A percentile compares a stretch with the other conserved stretches of the same genome.
Evolutionary conservation across 2,329 filamentous ascomycete genomes (phyloP).

Genomic region (Hypoxylon sp.): DNA sequence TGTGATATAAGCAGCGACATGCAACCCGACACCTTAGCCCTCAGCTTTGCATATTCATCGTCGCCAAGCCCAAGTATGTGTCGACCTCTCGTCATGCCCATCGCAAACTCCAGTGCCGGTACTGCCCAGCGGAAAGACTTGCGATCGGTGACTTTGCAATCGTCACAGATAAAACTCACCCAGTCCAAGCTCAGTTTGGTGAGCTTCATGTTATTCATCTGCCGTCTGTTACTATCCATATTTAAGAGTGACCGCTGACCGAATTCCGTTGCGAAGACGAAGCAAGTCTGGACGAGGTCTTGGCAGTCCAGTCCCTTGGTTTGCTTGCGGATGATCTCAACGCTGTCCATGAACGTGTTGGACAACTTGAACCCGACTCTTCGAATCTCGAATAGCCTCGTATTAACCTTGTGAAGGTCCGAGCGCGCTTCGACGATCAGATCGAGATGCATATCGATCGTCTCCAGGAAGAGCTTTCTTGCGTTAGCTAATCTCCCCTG

Average conservation of each 20-base stretch:
- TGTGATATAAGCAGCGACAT: constrained; percentile 98
- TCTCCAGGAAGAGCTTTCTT: constrained; percentile 77
- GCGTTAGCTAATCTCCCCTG: constrained; percentile 80
- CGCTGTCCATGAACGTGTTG: constrained; percentile 98
- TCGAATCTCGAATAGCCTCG: constrained; percentile 90
- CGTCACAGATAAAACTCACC: constrained; percentile 97
- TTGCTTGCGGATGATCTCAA: constrained; percentile 89
- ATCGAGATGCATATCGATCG: constrained; percentile 85
- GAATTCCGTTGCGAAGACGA: constrained; percentile 98
- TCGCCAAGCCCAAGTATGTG: constrained; percentile 93
- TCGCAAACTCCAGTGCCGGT: constrained; percentile 91
- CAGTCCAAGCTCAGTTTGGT: constrained; percentile 94
- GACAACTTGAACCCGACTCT: constrained; percentile 95
- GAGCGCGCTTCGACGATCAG: constrained; percentile 91
- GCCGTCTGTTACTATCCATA: constrained; percentile 93
- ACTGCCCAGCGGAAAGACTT: constrained; percentile 99
- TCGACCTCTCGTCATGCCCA: constrained; percentile 94
- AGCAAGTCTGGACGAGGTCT: constrained; percentile 96
- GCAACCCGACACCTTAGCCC: constrained; percentile 91
- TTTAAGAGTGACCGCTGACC: constrained; percentile 92
- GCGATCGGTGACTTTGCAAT: constrained; percentile 91
- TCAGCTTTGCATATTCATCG: constrained; percentile 82
- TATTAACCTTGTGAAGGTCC: constrained; percentile 90
- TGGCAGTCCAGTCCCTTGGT: constrained; percentile 86
- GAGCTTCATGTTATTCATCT: constrained; percentile 97